A percentile compares a stretch with the other conserved stretches of the same genome.
phyloP scores from a whole-genome alignment of 768 basidiomycete species.

The Saitozyma sp. region DNA sequence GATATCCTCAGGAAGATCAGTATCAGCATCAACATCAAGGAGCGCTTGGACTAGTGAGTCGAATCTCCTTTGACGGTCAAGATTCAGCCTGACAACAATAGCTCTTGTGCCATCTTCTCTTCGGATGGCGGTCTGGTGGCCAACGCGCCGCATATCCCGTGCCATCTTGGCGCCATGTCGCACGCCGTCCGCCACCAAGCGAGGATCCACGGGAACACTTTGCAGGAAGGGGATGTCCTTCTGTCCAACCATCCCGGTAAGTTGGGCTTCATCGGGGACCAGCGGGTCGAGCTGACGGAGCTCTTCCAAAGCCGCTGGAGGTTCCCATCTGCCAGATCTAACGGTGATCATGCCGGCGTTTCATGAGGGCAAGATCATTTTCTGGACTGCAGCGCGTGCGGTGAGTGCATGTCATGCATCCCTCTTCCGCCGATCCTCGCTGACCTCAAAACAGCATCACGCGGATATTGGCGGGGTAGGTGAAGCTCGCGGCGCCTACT shows the following conservation, averaged over 20 bases:
- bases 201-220: slow-evolving; percentile 9
- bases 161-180: slow-evolving; percentile 35
- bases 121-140: slow-evolving; percentile 76
- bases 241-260: slow-evolving; percentile 18
- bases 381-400: slow-evolving; percentile 73
- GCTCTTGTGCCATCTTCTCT: slow-evolving; percentile 79
- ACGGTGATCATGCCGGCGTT: slow-evolving; percentile 40
- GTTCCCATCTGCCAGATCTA: slow-evolving; percentile 34
- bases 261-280: too few relatives aligned
- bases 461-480: slow-evolving; percentile 61
- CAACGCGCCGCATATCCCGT: slow-evolving; percentile 45
- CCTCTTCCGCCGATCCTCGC: background rate
- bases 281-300: slow-evolving; percentile 56
- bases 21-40: slow-evolving; percentile 94
- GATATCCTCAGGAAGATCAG: slow-evolving; percentile 85
- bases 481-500: background rate
- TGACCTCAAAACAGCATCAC: slow-evolving; percentile 63
- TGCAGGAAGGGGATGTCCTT: slow-evolving; percentile 32
- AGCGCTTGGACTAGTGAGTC: slow-evolving; percentile 81
- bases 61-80: too few relatives aligned
- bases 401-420: background rate
- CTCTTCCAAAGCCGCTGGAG: slow-evolving; percentile 56
- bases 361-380: slow-evolving; percentile 58
- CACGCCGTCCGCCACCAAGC: slow-evolving; percentile 34
- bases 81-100: background rate